Evolutionary conservation across 2,329 filamentous ascomycete genomes (phyloP), one percentile per base, ranked within the genome.

Genomic region (Daldinia sp.): DNA sequence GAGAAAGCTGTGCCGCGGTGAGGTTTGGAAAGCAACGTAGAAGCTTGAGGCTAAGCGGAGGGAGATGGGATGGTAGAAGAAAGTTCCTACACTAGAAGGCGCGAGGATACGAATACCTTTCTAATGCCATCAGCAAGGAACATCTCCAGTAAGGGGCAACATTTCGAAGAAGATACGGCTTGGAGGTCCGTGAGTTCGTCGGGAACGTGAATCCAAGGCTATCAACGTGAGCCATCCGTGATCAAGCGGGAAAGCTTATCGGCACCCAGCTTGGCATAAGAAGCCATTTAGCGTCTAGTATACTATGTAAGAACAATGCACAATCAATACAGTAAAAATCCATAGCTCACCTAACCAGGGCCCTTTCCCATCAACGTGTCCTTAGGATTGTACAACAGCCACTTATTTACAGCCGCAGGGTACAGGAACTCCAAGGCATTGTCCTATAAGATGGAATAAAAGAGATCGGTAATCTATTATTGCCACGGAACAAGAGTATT

Each of bases 1-100:
- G 93, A 97, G 86, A 90, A 80, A 78, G 73, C 77, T 26, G 78
- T 77, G 46, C 74, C 74, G 39, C 68, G 77, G 79, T 80, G 77
- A 78, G 6, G 7, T 48, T 28, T 3, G 44, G 37, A 12, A 33
- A 55, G 50, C 28, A 13, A 12, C 10, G 33, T 10, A 20, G 18
- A 71, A 26, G 69, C 48, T 6, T 37, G 26, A 13, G 9, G 23
- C 5, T 1, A 18, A 2, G 28, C 7, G 10, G 20, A 30, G 10
- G 13, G 37, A 18, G 9, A 9, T 7, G 5, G 20, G 15, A 9
- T 37, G 30, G 30, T 28, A n/a, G 18, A 28, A 7, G 33, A 37
- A 15, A 3, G 28, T 12, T 10, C 18, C 1, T 23, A 39, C 33
- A n/a, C 23, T 30, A 5, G 60, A 35, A 12, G 12, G 15, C 12